Evolutionary conservation across 176 grass and related monocot species (phyloP).

Genomic region (Carex myosuroides): DNA sequence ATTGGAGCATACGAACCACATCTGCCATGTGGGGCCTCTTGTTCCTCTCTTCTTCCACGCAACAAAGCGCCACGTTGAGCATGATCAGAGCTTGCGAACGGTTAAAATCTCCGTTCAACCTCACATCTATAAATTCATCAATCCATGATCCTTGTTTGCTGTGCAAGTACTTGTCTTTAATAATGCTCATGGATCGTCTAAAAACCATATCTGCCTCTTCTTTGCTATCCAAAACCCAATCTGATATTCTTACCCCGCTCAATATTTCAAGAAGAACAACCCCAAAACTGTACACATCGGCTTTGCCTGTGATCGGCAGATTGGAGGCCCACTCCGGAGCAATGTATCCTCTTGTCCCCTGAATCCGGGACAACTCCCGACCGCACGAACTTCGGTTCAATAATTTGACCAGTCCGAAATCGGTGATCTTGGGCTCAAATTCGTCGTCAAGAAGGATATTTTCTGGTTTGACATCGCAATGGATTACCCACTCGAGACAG

Average conservation of each 20-base stretch:
- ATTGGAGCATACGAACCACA: conserved; percentile 23
- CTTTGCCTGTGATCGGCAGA: conserved; percentile 46
- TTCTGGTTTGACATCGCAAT: conserved; percentile 60
- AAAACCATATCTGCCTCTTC: conserved; percentile 16
- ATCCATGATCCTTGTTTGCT: conserved; percentile 25
- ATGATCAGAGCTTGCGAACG: conserved; percentile 18
- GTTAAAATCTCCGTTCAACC: conserved; percentile 31
- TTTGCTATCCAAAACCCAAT: conserved; percentile 7
- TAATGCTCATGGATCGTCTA: neutral
- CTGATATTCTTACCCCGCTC: conserved; percentile 31
- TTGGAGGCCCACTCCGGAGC: conserved; percentile 51
- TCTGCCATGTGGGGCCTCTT: conserved; percentile 33
- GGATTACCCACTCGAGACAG: conserved; percentile 65
- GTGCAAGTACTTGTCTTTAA: conserved; percentile 30
- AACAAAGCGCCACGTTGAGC: conserved; percentile 32
- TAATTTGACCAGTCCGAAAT: conserved; percentile 57
- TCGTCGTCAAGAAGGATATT: conserved; percentile 47
- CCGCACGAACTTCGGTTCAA: neutral
- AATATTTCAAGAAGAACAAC: conserved; percentile 53
- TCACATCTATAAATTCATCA: conserved; percentile 31
- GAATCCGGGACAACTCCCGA: conserved; percentile 27
- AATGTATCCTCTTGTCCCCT: conserved; percentile 60
- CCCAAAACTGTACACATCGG: conserved; percentile 44
- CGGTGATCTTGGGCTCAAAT: conserved; percentile 45
- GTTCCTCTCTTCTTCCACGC: conserved; percentile 34